Evolutionary conservation across 306 rosid genomes (phyloP).

Genomic region (Mimosa bimucronata): DNA sequence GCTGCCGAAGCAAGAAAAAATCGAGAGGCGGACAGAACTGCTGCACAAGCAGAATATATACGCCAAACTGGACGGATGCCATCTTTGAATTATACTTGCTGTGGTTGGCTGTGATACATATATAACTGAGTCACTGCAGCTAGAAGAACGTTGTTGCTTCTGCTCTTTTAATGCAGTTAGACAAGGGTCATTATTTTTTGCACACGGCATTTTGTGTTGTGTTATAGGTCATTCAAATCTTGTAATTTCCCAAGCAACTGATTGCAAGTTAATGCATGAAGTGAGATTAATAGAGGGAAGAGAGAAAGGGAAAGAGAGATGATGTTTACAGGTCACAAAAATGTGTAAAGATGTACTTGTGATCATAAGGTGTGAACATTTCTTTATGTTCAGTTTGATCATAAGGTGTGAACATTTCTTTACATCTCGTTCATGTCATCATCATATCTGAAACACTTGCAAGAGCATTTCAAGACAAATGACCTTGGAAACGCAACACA

Average conservation of each 20-base stretch:
- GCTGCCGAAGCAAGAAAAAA: slow-evolving; percentile 57
- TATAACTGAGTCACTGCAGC: slow-evolving; percentile 5
- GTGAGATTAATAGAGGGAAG: slow-evolving; percentile 20
- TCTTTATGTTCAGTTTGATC: slow-evolving; percentile 7
- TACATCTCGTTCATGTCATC: not conserved
- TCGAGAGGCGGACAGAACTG: slow-evolving; percentile 57
- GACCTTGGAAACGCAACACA: not conserved
- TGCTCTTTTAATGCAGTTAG: not conserved
- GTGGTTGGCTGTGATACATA: slow-evolving; percentile 53
- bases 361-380: slow-evolving; percentile 3
- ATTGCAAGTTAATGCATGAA: slow-evolving; percentile 37
- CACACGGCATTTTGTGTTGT: slow-evolving; percentile 12
- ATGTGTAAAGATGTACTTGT: slow-evolving; percentile 1
- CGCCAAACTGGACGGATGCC: slow-evolving; percentile 69
- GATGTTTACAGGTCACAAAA: slow-evolving; percentile 30
- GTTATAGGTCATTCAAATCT: slow-evolving; percentile 32
- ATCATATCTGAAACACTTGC: not conserved
- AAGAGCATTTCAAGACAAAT: not conserved
- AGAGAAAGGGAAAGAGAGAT: slow-evolving; percentile 12
- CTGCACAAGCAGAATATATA: slow-evolving; percentile 59
- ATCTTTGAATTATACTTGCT: slow-evolving; percentile 49
- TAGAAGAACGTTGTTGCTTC: slow-evolving; percentile 5
- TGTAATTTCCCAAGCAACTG: slow-evolving; percentile 34
- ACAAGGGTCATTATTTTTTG: slow-evolving; percentile 2
- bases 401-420: not conserved